Evolutionary conservation across 352 stramenopile genomes (phyloP), one percentile per base, ranked within the genome.

Genomic region (Plasmopara halstedii): DNA sequence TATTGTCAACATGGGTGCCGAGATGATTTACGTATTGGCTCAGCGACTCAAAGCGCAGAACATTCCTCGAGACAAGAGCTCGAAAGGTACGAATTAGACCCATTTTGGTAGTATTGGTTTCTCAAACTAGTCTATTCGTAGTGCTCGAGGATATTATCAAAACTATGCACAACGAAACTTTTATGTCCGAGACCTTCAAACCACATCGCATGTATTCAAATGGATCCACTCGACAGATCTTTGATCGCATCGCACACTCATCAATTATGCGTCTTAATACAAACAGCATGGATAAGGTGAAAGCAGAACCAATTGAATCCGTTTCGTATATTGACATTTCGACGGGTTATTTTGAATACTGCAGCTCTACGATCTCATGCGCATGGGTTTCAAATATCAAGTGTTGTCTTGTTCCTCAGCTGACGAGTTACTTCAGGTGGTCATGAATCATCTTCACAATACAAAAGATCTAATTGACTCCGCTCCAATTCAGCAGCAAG

Each of bases 341-440:
- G 25, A 29, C 1, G 2, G 32, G 27, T 18, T 27, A 9, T 42
- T 22, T 1, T 31, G 7, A 29, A 14, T 47, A 6, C 7, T 23
- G 29, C 55, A 77, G 77, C 80, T 97, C 20, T 97, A 96, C 62
- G 89, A 96, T 40, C 67, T 97, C 46, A 96, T 97, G 83, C 87
- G 83, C 44, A 96, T 97, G 89, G 89, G 85, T n/a, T 95, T 96
- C 67, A 97, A 97, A 65, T 94, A 91, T 57, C 88, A 97, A 51
- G 46, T 95, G 4, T 42, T 96, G 18, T 73, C 65, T 6, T 94
- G 79, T 46, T 70, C 73, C 9, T 91, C 74, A 14, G 78, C 85
- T 2, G 75, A 91, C 29, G 79, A 96, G 37, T 61, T 95, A n/a
- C 54, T 95, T 5, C 73, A 94, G 27, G 78, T 96, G 19, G 95